Conservation (phyloP, 345 rosid genomes). For the Moricandia arvensis region DNA sequence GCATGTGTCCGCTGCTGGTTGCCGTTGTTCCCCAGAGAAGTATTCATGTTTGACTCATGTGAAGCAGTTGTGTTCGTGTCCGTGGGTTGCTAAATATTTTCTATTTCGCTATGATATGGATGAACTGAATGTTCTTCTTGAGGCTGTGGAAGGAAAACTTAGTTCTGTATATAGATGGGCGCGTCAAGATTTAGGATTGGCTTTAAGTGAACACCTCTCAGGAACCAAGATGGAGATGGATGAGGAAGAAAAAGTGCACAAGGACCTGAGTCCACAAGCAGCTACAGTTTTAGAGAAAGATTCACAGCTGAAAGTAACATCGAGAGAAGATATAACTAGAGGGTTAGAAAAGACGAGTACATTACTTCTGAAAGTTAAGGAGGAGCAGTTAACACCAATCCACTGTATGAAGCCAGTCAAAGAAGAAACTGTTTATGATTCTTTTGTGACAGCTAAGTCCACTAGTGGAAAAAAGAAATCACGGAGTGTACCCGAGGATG, state of each 20-base stretch:
- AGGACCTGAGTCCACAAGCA: conserved; percentile 43
- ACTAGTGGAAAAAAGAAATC: conserved; percentile 41
- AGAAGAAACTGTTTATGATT: conserved; percentile 32
- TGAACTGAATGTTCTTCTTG: conserved; percentile 85
- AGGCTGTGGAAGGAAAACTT: conserved; percentile 95
- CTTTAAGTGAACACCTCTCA: conserved; percentile 54
- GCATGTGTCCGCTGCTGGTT: conserved; percentile 98
- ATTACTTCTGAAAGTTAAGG: conserved; percentile 38
- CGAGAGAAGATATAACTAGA: conserved; percentile 32
- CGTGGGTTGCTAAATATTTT: conserved; percentile 63
- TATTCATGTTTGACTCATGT: conserved; percentile 89
- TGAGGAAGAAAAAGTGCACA: conserved; percentile 41
- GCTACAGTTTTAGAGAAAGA: conserved; percentile 39
- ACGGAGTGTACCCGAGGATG: conserved; percentile 37
- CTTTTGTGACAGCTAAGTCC: conserved; percentile 28
- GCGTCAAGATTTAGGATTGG: conserved; percentile 89
- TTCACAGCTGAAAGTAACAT: conserved; percentile 42
- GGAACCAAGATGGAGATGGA: conserved; percentile 42
- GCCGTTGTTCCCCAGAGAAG: conserved; percentile 87
- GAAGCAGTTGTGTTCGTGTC: conserved; percentile 80
- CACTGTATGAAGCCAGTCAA: conserved; percentile 22
- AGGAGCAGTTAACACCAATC: conserved; percentile 31
- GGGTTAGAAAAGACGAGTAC: conserved; percentile 37
- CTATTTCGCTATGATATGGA: conserved; percentile 80
- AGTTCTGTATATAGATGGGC: conserved; percentile 98